Evolutionary conservation across 129 eudicot genomes (phyloP).

Genomic region (Pulicaria dysenterica): DNA sequence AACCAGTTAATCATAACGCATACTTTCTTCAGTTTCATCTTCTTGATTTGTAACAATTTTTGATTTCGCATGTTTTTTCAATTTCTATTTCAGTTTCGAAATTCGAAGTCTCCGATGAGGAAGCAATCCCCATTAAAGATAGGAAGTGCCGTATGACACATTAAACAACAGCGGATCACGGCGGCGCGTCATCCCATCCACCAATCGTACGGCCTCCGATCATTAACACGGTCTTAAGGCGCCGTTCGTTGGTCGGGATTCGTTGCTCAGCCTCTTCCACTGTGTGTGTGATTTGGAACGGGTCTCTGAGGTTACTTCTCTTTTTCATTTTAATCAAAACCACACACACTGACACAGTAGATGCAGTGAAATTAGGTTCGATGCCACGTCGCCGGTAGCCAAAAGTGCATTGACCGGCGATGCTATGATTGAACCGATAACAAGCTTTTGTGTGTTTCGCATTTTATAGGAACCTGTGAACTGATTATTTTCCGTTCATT

Average conservation of each 20-base stretch:
- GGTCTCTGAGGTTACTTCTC: constrained; percentile 68
- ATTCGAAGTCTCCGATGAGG: constrained; percentile 53
- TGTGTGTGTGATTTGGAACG: constrained; percentile 93
- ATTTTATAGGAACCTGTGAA: constrained; percentile 87
- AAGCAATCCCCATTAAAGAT: constrained; percentile 73
- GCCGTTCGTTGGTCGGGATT: neutral
- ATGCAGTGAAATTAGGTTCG: constrained; percentile 35
- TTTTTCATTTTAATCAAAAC: neutral
- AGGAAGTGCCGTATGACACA: constrained; percentile 99
- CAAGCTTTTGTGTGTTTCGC: constrained; percentile 52
- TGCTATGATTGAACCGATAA: constrained; percentile 83
- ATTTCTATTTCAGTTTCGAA: neutral
- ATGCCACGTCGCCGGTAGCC: constrained; percentile 94
- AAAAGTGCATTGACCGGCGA: constrained; percentile 62
- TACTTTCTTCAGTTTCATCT: neutral
- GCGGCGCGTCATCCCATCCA: constrained; percentile 54
- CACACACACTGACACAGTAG: too few species aligned
- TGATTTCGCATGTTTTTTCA: neutral
- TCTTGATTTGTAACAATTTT: neutral
- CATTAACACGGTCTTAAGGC: constrained; percentile 16
- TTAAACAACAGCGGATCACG: constrained; percentile 44
- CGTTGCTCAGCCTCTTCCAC: constrained; percentile 7
- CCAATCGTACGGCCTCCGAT: constrained; percentile 35
- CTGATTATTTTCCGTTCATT: constrained; percentile 48
- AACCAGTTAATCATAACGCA: neutral